Conservation (phyloP, 2,329 filamentous ascomycete species). For the Thielaviopsis cerberus region DNA sequence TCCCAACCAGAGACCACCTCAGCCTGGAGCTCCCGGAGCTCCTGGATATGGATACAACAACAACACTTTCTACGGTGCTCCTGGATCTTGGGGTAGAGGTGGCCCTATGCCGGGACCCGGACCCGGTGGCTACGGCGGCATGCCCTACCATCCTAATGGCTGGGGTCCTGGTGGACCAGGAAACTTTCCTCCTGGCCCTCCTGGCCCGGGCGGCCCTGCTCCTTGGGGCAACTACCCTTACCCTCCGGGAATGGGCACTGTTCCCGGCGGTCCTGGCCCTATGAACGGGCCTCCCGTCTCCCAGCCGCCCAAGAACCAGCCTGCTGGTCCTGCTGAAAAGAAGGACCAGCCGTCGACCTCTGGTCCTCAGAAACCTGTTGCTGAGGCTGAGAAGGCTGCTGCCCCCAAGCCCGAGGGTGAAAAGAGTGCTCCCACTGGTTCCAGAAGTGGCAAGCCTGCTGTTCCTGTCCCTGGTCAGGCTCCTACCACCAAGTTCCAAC, state of each 20-base stretch:
- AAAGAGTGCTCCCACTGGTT: conserved; percentile 20
- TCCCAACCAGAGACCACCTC: background rate
- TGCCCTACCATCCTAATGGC: conserved; percentile 55
- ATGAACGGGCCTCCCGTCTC: conserved; percentile 7
- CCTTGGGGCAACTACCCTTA: conserved; percentile 41
- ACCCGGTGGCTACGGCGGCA: conserved; percentile 24
- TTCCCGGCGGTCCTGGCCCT: conserved; percentile 7
- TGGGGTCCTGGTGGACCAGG: conserved; percentile 64
- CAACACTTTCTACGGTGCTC: conserved; percentile 33
- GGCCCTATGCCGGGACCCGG: conserved; percentile 23
- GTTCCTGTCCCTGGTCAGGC: conserved; percentile 18
- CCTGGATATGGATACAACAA: conserved; percentile 16
- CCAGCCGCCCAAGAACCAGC: conserved; percentile 14
- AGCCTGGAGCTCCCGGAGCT: conserved; percentile 4
- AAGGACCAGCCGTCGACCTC: conserved; percentile 31
- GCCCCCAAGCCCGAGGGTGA: background rate
- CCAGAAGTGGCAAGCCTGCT: conserved; percentile 21
- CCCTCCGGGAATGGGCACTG: conserved; percentile 25
- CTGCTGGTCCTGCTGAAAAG: background rate
- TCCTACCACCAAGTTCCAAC: conserved; percentile 18
- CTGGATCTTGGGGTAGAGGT: conserved; percentile 36
- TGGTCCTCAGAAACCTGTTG: background rate
- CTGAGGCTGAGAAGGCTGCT: background rate
- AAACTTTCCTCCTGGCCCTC: conserved; percentile 41
- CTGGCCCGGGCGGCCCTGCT: conserved; percentile 43